A percentile compares a stretch with the other conserved stretches of the same genome.
phyloP scores from a whole-genome alignment of 2,329 filamentous ascomycete genomes.

The Trichoderma asperellum region DNA sequence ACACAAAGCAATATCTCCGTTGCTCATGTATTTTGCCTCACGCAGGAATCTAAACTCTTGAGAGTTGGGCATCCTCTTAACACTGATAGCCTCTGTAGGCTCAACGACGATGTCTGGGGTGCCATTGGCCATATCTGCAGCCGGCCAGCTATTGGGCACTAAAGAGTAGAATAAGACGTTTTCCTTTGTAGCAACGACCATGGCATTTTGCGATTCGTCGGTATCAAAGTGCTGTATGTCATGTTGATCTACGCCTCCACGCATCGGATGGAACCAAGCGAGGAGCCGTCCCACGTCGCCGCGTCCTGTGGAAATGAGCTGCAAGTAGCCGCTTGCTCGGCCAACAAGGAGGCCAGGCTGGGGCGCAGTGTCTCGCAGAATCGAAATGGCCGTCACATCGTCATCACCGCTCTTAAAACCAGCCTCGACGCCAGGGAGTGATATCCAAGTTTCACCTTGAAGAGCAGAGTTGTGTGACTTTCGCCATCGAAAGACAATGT shows the following conservation, averaged over 20 bases:
- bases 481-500: not conserved
- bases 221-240: not conserved
- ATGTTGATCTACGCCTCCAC: not conserved
- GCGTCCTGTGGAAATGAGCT: not conserved
- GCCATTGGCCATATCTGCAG: not conserved
- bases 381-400: not conserved
- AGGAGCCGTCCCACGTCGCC: not conserved
- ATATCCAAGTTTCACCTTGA: not conserved
- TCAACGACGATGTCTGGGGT: not conserved
- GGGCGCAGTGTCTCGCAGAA: not conserved
- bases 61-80: not conserved
- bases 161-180: not conserved
- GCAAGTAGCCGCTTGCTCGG: not conserved
- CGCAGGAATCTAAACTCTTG: conserved; percentile 2
- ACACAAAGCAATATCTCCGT: not conserved
- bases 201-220: not conserved
- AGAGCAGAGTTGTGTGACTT: not conserved
- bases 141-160: not conserved
- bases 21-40: not conserved
- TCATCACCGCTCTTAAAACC: not conserved
- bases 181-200: not conserved
- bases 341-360: not conserved
- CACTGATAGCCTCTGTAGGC: not conserved
- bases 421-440: not conserved
- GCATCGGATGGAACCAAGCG: not conserved